Evolutionary conservation across 352 stramenopile species (phyloP), one percentile per base, ranked within the genome.

Genomic region (Phytophthora nicotianae): DNA sequence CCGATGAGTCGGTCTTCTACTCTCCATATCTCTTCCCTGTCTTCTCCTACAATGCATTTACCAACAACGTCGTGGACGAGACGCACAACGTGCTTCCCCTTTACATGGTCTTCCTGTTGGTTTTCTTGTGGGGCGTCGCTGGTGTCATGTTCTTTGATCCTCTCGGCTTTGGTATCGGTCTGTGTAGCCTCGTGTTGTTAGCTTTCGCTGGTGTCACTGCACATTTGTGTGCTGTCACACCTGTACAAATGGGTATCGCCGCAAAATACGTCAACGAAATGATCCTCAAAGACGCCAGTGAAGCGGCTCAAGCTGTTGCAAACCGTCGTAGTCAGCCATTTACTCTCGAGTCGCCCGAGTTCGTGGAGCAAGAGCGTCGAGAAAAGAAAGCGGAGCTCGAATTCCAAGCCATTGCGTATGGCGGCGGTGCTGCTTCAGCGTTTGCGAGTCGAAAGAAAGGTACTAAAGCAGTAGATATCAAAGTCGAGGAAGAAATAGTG

Each of bases 71-170:
- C 29, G 73, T 93, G 33, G 86, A 97, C 45, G 84, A 97, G 58
- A 97, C 81, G 19, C 56, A 62, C 10, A 84, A 89, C 33, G 81
- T 89, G 11, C 48, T 77, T 14, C 62, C 87, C 56, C 68, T 95
- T 5, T 96, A 96, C 58, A 67, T 81, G 43, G 49, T 89, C 0
- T 73, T 97, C 7, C 47, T 95, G 23, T 51, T 96, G 1, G 50
- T 76, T 5, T 93, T 97, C 42, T 35, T 82, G 38, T 98, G 93
- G 93, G 93, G 93, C 11, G 83, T 90, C 20, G 70, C 70, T 42
- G 84, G 90, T 24, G 90, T 96, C 27, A 89, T 97, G 71, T 97
- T 98, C 55, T 81, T 95, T 16, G 88, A 97, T 32, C 92, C 92
- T 20, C 68, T 98, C 1, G 83, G 86, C 33, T 82, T 97, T 42